Conservation (phyloP, 1,139 yeast genomes). For the Saccharomyces hybrid region DNA sequence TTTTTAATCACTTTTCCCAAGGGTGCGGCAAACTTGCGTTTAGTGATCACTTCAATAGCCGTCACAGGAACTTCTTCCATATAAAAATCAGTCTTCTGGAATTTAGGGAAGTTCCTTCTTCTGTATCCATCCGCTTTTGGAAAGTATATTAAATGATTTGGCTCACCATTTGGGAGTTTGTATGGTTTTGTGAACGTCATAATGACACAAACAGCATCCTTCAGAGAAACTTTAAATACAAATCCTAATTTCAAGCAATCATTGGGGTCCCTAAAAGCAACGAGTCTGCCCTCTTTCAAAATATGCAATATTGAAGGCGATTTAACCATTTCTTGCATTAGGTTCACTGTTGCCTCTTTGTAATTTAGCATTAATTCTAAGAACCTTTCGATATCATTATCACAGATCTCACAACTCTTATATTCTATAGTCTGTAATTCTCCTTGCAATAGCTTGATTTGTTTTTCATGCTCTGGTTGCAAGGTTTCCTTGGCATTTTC, state of each 20-base stretch:
- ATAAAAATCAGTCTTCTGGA: constrained; percentile 34
- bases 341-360: constrained; percentile 38
- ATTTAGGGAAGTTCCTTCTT: constrained; percentile 28
- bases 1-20: constrained; percentile 42
- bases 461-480: constrained; percentile 77
- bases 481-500: constrained; percentile 83
- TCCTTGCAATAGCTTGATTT: constrained; percentile 47
- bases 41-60: constrained; percentile 46
- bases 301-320: constrained; percentile 42
- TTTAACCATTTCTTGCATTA: constrained; percentile 43
- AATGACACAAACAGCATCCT: constrained; percentile 31
- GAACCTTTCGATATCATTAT: constrained; percentile 38
- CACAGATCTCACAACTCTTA: constrained; percentile 36
- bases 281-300: constrained; percentile 51
- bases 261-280: constrained; percentile 48
- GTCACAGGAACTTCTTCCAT: constrained; percentile 41
- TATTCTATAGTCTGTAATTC: constrained; percentile 39
- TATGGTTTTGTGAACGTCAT: constrained; percentile 27
- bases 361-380: constrained; percentile 44
- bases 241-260: constrained; percentile 47
- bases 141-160: constrained; percentile 47
- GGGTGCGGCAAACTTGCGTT: constrained; percentile 38
- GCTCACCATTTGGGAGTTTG: constrained; percentile 23
- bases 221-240: constrained; percentile 39
- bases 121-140: constrained; percentile 35